Evolutionary conservation across 2,329 filamentous ascomycete species (phyloP).

Genomic region (Cordyceps pruinosa): DNA sequence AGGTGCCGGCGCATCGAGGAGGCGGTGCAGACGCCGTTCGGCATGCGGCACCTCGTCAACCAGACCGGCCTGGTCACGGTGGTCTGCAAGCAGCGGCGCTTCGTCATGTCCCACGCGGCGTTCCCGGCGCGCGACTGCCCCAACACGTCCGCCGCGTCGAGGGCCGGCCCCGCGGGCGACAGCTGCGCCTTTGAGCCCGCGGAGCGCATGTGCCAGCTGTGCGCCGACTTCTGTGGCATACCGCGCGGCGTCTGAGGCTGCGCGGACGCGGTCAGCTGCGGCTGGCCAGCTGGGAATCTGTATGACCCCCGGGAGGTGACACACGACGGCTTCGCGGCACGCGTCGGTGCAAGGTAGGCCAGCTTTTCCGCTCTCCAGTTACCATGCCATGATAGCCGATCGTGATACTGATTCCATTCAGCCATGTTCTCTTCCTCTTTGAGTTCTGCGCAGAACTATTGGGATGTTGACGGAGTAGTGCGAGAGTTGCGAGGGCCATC

Average conservation of each 20-base stretch:
- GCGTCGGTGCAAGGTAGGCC: no score
- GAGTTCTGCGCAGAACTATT: no score
- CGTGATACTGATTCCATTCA: no score
- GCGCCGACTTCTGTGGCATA: slow-evolving; percentile 1
- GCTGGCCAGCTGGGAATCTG: neutral
- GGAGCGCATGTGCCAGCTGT: neutral
- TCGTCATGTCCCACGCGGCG: slow-evolving; percentile 5
- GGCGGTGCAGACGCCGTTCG: neutral
- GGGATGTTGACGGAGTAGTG: no score
- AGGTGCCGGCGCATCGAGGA: neutral
- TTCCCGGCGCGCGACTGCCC: neutral
- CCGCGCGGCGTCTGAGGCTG: neutral
- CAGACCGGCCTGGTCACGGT: neutral
- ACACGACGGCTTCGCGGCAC: no score
- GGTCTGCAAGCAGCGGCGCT: slow-evolving; percentile 3
- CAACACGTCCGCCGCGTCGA: slow-evolving; percentile 1
- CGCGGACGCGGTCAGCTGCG: neutral
- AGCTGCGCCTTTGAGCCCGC: neutral
- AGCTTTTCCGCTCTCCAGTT: no score
- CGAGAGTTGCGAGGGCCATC: no score
- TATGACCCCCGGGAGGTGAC: no score
- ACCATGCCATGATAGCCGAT: no score
- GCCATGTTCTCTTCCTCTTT: no score
- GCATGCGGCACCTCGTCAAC: neutral
- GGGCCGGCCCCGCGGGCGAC: neutral